These are phyloP conservation scores for Corinectria fuckeliana DNA, from an alignment of 2,329 filamentous ascomycete genomes.

Conservation along the genomic window DNA sequence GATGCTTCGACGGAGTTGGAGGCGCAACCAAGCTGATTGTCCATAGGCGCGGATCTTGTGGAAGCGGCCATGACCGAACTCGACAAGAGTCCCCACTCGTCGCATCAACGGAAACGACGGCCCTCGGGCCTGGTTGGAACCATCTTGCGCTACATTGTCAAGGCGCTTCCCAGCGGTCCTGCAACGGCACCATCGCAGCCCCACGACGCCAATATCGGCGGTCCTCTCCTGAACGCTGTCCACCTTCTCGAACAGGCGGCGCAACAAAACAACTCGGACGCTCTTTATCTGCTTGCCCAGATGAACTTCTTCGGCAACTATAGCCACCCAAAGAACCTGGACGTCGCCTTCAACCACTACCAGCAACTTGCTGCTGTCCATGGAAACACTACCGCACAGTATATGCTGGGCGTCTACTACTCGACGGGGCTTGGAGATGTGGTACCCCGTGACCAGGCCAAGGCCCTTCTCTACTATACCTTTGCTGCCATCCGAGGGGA, in stretches of 20 bases:
- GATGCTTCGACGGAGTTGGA: background rate
- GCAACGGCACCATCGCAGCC: conserved; percentile 53
- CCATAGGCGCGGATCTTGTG: conserved; percentile 59
- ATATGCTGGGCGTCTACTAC: conserved; percentile 96
- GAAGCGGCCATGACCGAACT: conserved; percentile 59
- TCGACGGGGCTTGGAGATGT: conserved; percentile 87
- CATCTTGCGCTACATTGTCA: conserved; percentile 52
- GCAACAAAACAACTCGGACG: conserved; percentile 73
- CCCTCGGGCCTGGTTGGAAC: conserved; percentile 52
- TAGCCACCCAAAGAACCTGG: conserved; percentile 82
- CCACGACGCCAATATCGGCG: conserved; percentile 44
- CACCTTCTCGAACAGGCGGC: conserved; percentile 60
- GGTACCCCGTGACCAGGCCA: conserved; percentile 86
- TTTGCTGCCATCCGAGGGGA: conserved; percentile 88
- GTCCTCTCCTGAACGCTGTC: conserved; percentile 58
- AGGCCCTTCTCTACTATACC: conserved; percentile 90
- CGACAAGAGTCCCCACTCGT: conserved; percentile 54
- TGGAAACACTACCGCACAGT: conserved; percentile 91
- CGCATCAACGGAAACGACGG: conserved; percentile 52
- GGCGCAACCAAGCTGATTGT: conserved; percentile 21
- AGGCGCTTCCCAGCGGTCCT: conserved; percentile 58
- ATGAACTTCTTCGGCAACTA: conserved; percentile 98
- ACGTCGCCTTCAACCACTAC: conserved; percentile 81
- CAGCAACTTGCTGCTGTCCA: conserved; percentile 74
- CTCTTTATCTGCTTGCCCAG: conserved; percentile 87